phyloP scores from a whole-genome alignment of 1,284 basidiomycete genomes.

The Gyrodon tennesseensis region DNA sequence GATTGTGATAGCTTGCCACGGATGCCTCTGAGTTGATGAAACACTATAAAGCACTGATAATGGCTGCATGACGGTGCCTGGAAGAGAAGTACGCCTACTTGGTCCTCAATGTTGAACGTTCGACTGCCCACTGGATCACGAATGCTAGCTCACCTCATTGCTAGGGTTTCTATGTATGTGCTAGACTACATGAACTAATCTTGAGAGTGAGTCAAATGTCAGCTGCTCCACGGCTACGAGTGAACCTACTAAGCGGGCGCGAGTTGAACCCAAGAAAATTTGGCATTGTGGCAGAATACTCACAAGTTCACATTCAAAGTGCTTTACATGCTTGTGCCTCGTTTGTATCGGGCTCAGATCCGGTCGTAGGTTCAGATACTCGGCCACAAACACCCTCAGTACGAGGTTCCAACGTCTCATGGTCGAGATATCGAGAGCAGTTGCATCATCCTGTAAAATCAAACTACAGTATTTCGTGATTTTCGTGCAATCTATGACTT shows the following conservation, averaged over 20 bases:
- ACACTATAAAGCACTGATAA: slow-evolving; percentile 50
- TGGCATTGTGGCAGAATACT: slow-evolving; percentile 19
- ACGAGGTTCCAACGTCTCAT: slow-evolving; percentile 90
- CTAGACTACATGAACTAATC: slow-evolving; percentile 12
- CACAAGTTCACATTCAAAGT: slow-evolving; percentile 37
- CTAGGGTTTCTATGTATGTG: slow-evolving; percentile 9
- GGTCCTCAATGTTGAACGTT: slow-evolving; percentile 1
- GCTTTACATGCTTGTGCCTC: slow-evolving; percentile 26
- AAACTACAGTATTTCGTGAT: slow-evolving; percentile 3
- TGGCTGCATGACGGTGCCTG: slow-evolving; percentile 29
- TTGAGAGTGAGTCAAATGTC: not conserved
- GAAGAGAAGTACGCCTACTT: slow-evolving; percentile 3
- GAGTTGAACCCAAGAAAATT: slow-evolving; percentile 12
- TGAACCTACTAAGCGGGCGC: slow-evolving; percentile 33
- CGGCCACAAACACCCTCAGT: slow-evolving; percentile 82
- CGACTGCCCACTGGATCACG: slow-evolving; percentile 1
- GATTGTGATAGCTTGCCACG: slow-evolving; percentile 43
- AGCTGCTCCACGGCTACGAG: slow-evolving; percentile 7
- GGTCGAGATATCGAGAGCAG: slow-evolving; percentile 82
- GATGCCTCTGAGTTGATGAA: slow-evolving; percentile 51
- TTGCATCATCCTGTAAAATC: slow-evolving; percentile 74
- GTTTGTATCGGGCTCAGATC: slow-evolving; percentile 23
- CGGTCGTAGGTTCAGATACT: slow-evolving; percentile 80
- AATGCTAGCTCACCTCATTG: not conserved
- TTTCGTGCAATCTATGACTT: slow-evolving; percentile 35